These are phyloP conservation scores for Wickerhamomyces rabaulensis DNA, from an alignment of 805 yeast species.

Conservation along the genomic window DNA sequence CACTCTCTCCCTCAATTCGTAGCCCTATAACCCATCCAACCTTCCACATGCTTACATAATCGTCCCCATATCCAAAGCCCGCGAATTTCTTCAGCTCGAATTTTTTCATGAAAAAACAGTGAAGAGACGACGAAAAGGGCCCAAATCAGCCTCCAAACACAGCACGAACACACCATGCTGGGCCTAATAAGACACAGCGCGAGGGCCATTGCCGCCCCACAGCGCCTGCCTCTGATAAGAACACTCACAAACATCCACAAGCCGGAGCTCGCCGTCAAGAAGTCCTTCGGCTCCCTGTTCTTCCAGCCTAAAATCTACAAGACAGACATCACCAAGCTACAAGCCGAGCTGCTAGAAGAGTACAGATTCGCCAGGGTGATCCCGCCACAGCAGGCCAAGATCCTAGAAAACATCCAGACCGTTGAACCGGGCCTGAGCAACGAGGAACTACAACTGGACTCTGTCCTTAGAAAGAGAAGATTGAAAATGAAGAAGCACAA, in stretches of 20 bases:
- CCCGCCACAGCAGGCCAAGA: constrained; percentile 17
- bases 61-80: not conserved
- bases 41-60: too few species aligned
- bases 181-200: not conserved
- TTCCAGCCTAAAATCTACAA: constrained; percentile 2
- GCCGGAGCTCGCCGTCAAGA: constrained; percentile 1
- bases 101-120: not conserved
- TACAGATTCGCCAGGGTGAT: constrained; percentile 11
- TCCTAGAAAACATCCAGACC: constrained; percentile 13
- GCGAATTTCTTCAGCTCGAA: not conserved
- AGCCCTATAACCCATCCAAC: too few species aligned
- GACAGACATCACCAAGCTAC: constrained; percentile 10
- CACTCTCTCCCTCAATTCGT: too few species aligned
- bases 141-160: too few species aligned
- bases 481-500: constrained; percentile 98
- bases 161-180: not conserved
- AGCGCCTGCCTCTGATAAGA: not conserved
- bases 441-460: constrained; percentile 37
- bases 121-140: too few species aligned
- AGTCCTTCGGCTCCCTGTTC: constrained; percentile 3
- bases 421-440: constrained; percentile 2
- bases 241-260: constrained; percentile 3
- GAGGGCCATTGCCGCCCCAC: not conserved
- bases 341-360: constrained; percentile 5
- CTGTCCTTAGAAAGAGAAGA: constrained; percentile 79